Evolutionary conservation across 768 basidiomycete genomes (phyloP).

Genomic region (Mycena latifolia): DNA sequence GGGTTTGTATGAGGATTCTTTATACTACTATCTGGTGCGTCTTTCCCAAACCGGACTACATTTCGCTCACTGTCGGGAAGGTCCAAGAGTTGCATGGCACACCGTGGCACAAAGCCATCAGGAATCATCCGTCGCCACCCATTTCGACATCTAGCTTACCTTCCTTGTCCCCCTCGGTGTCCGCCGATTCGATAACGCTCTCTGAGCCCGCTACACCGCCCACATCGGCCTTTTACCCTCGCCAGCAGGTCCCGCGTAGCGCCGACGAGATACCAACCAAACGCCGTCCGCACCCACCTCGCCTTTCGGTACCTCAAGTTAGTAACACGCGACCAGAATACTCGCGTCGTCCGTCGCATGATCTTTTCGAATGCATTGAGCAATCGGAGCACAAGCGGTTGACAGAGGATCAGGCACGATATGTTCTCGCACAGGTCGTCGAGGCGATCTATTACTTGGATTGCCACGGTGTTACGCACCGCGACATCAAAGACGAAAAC

Average conservation of each 20-base stretch:
- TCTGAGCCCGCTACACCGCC: constrained; percentile 61
- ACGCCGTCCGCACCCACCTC: constrained; percentile 20
- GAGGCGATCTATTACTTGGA: constrained; percentile 88
- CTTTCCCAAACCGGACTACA: neutral
- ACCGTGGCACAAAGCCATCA: constrained; percentile 77
- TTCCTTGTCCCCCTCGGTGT: constrained; percentile 68
- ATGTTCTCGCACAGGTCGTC: constrained; percentile 90
- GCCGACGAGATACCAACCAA: constrained; percentile 22
- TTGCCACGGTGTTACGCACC: constrained; percentile 87
- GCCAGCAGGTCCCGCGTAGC: constrained; percentile 30
- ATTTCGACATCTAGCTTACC: constrained; percentile 57
- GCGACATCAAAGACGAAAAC: constrained; percentile 99
- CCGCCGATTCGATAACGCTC: constrained; percentile 58
- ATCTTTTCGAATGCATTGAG: constrained; percentile 97
- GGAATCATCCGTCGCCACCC: constrained; percentile 44
- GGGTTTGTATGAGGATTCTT: constrained; percentile 85
- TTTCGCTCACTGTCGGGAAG: constrained; percentile 51
- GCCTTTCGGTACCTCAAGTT: constrained; percentile 35
- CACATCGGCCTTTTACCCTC: constrained; percentile 36
- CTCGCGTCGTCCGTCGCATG: constrained; percentile 85
- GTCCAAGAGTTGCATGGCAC: constrained; percentile 94
- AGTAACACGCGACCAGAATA: constrained; percentile 56
- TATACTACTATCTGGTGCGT: constrained; percentile 90
- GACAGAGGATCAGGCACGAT: constrained; percentile 81
- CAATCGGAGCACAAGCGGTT: constrained; percentile 84